These are phyloP conservation scores for Irpex sp. DNA, from an alignment of 1,284 basidiomycete genomes.

Conservation along the genomic window DNA sequence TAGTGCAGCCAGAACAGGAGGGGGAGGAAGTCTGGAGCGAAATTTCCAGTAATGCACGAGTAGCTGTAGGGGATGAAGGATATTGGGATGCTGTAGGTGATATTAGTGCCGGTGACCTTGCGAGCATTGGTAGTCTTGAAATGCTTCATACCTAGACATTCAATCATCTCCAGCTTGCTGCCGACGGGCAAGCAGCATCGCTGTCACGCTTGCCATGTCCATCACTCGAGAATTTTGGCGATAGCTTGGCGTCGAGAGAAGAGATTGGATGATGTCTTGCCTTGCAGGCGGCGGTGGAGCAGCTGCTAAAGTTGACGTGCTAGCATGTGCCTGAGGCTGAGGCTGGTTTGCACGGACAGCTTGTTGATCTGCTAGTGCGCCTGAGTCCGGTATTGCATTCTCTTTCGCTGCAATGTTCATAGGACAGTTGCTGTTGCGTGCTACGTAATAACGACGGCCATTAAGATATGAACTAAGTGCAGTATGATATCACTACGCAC, in stretches of 20 bases:
- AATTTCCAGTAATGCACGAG: neutral
- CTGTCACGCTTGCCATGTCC: no score
- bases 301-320: no score
- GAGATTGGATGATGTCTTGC: no score
- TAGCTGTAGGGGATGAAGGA: neutral
- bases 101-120: neutral
- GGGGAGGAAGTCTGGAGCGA: neutral
- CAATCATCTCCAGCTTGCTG: no score
- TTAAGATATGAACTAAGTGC: neutral
- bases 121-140: neutral
- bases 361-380: neutral
- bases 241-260: no score
- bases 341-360: neutral
- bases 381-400: neutral
- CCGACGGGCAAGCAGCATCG: neutral
- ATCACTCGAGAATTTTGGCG: no score
- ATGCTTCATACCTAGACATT: neutral
- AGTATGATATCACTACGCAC: neutral
- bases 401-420: no score
- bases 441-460: no score
- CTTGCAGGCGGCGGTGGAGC: no score
- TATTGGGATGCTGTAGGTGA: neutral
- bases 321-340: no score
- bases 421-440: neutral
- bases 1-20: neutral